Conservation (phyloP, 148 eudicot species). For the Simmondsia chinensis region DNA sequence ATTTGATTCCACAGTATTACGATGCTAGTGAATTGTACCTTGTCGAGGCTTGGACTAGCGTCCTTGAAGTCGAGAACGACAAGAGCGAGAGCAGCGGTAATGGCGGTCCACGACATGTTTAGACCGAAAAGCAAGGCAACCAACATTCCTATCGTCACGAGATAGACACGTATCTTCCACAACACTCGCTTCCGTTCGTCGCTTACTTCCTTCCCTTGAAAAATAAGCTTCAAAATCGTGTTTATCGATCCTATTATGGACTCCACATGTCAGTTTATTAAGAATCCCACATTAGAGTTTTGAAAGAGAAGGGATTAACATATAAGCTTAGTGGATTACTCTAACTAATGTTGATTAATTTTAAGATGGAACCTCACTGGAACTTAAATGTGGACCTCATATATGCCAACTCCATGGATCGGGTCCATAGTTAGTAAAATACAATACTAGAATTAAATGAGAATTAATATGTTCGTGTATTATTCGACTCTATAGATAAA, state of each 20-base stretch:
- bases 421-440: too few relatives aligned
- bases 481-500: too few relatives aligned
- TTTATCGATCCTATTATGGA: constrained; percentile 7
- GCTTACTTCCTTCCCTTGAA: constrained; percentile 6
- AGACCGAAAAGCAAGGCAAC: constrained; percentile 57
- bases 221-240: constrained; percentile 8
- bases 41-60: constrained; percentile 58
- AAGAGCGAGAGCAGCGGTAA: constrained; percentile 90
- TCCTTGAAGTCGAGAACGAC: constrained; percentile 81
- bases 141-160: constrained; percentile 69
- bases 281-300: too few relatives aligned
- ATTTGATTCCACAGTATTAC: neutral
- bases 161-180: constrained; percentile 85
- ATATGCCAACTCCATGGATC: too few relatives aligned
- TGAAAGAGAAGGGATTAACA: too few relatives aligned
- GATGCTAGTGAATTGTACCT: constrained; percentile 26
- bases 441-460: too few relatives aligned
- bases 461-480: too few relatives aligned
- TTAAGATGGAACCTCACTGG: too few relatives aligned
- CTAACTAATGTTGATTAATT: too few relatives aligned
- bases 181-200: constrained; percentile 41
- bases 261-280: too few relatives aligned
- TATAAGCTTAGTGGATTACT: too few relatives aligned
- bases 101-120: constrained; percentile 91
- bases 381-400: too few relatives aligned